Percentiles rank a stretch among this genome's conserved stretches.
Evolutionary conservation across 768 basidiomycete species (phyloP).

Genomic region (Rhodosporidiobolus odoratus): DNA sequence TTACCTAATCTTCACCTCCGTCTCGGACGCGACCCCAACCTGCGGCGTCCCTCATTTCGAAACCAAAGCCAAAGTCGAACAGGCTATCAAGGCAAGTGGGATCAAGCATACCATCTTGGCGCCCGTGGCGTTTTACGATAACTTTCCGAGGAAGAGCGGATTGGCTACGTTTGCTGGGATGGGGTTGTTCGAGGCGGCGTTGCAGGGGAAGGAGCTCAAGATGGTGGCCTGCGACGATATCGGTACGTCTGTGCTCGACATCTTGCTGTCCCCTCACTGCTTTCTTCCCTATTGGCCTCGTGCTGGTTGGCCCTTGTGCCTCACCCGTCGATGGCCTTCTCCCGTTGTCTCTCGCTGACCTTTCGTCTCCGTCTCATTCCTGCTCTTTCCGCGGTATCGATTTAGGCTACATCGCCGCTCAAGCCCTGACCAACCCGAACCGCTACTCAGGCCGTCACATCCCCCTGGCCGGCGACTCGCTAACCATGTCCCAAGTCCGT

Average conservation of each 20-base stretch:
- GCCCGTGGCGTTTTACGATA: slow-evolving; percentile 43
- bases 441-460: slow-evolving; percentile 25
- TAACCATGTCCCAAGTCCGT: slow-evolving; percentile 29
- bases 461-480: slow-evolving; percentile 33
- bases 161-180: not conserved
- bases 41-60: slow-evolving; percentile 42
- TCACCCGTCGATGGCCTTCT: too few relatives aligned
- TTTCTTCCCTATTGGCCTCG: too few relatives aligned
- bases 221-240: slow-evolving; percentile 42
- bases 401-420: slow-evolving; percentile 34
- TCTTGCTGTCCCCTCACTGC: too few relatives aligned
- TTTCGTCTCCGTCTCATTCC: not conserved
- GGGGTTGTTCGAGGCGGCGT: slow-evolving; percentile 38
- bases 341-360: not conserved
- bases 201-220: slow-evolving; percentile 24
- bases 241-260: too few relatives aligned
- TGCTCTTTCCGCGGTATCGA: too few relatives aligned
- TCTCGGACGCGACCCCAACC: slow-evolving; percentile 34
- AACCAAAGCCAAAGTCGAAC: slow-evolving; percentile 41
- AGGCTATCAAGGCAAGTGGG: slow-evolving; percentile 35
- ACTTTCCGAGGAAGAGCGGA: slow-evolving; percentile 36
- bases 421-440: slow-evolving; percentile 39
- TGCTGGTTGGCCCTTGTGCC: too few relatives aligned
- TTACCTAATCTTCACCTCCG: slow-evolving; percentile 42
- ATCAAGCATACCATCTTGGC: slow-evolving; percentile 40